Base-by-base conservation (phyloP, 805 yeast genomes). In the Ascoidea asiatica region DNA sequence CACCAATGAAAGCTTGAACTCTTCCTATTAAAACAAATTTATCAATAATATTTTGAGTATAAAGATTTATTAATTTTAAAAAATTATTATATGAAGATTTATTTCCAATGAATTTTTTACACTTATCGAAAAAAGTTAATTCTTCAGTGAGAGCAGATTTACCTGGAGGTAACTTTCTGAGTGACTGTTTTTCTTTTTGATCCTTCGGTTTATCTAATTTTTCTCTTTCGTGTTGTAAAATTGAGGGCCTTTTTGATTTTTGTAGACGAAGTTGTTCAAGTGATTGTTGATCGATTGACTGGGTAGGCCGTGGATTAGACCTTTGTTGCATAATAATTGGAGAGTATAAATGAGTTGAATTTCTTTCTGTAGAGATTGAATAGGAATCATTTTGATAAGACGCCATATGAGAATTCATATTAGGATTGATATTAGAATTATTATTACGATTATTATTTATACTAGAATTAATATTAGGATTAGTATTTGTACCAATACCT, bases 51-150 rank as follows among this genome's bases (percentile, higher is more conserved):
- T 88, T 95, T 58, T 89, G 95, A 2, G 95, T 82, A 56, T 78
- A 92, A 53, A 92, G 67, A 54, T 90, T 87, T 52, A 92, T 66
- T 46, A 90, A 70, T 60, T 94, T 94, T 59, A 92, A 69, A 60
- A 92, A 92, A 65, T 92, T 98, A 53, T 83, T 83, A 62, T 92
- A 92, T 11, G 87, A 75, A 60, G 83, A 95, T 58, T 87, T 89
- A 60, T 85, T 87, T 19, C 88, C 88, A 55, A 92, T 79, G 5
- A 79, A 79, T 58, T 83, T 85, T 65, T 90, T 90, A 33, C 86
- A 95, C 57, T 81, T 82, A 60, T 92, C 97, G 56, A 92, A 92
- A 59, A 92, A 92, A 5, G 79, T 72, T 37, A 92, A 77, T 61
- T 92, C 98, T 55, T 88, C 95, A 49, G 79, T 73, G 44, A 88